Conservation (phyloP, 1,284 basidiomycete genomes). For the Irpex sp. region DNA sequence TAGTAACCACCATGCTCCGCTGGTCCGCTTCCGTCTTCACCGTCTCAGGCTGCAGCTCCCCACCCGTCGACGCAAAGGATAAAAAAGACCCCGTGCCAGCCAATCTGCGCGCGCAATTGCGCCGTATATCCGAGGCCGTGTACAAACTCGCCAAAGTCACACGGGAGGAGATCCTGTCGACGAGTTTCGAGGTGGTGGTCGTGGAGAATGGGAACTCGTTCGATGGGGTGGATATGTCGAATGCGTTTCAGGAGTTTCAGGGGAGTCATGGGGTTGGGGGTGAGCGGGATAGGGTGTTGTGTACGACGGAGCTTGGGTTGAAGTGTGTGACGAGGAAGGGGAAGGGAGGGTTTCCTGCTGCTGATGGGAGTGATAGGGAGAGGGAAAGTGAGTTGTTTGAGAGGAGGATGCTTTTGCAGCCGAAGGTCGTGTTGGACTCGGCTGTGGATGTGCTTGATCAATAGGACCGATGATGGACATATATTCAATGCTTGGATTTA, state of each 20-base stretch:
- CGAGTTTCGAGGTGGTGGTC: constrained; percentile 63
- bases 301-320: constrained; percentile 68
- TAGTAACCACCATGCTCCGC: constrained; percentile 65
- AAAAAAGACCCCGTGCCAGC: constrained; percentile 37
- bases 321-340: constrained; percentile 55
- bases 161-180: constrained; percentile 69
- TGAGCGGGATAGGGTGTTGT: constrained; percentile 38
- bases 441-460: constrained; percentile 44
- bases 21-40: constrained; percentile 66
- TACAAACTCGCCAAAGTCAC: constrained; percentile 56
- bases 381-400: constrained; percentile 41
- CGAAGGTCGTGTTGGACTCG: constrained; percentile 71
- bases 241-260: constrained; percentile 64
- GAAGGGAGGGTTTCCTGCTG: constrained; percentile 17
- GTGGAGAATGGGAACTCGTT: constrained; percentile 50
- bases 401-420: constrained; percentile 55
- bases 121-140: constrained; percentile 58
- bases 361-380: constrained; percentile 15
- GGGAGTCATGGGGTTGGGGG: constrained; percentile 28
- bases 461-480: neutral
- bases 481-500: neutral
- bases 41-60: constrained; percentile 50
- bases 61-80: constrained; percentile 25
- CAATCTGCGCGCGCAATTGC: constrained; percentile 55
- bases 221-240: constrained; percentile 50